Base-by-base conservation (phyloP, 257 asterid species). In the Apocynum venetum region DNA sequence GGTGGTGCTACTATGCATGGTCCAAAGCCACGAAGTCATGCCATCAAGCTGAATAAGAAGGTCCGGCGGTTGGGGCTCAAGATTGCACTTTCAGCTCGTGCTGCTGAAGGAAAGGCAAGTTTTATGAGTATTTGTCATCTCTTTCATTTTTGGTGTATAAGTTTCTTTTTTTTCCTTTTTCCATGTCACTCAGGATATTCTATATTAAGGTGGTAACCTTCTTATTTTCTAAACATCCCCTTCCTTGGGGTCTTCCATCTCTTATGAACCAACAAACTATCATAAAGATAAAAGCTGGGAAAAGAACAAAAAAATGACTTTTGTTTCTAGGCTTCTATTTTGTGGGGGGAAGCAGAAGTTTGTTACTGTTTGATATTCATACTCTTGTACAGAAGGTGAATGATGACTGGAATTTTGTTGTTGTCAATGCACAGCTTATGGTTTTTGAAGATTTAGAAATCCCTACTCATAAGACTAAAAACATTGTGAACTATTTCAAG, bases 71-170 rank as follows among this genome's bases (percentile, higher is more conserved):
- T 92, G 65, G 98, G 98, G 60, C 82, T 94, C 76, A 94, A 90
- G 88, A 91, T 92, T 86, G 97, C 97, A 78, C 89, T 94, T 72
- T 83, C 98, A 48, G 98, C 96, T 72, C 92, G 93, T 83, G 93
- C 93, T 51, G 97, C 98, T 17, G 97, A 94, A 87, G 98, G 98
- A 77, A 94, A 94, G 97, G 98, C 87, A 89, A 88, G 93, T 85
- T 31, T 66, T 48, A 38, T 35, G 13, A 60, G 10, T 71, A 48
- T 77, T 65, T 46, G 67, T 60, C 17, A 31, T 15, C 53, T 68
- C 53, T 67, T 68, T 67, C 13, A 9, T 43, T n/a, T 44, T 56
- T n/a, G 1, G 40, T 49, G 65, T 20, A 17, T 52, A 40, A 49
- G 48, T 56, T 63, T 68, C 38, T 19, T 46, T 35, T 68, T 68